phyloP scores from a whole-genome alignment of 305 asterid genomes.

The Solanum hybrid region DNA sequence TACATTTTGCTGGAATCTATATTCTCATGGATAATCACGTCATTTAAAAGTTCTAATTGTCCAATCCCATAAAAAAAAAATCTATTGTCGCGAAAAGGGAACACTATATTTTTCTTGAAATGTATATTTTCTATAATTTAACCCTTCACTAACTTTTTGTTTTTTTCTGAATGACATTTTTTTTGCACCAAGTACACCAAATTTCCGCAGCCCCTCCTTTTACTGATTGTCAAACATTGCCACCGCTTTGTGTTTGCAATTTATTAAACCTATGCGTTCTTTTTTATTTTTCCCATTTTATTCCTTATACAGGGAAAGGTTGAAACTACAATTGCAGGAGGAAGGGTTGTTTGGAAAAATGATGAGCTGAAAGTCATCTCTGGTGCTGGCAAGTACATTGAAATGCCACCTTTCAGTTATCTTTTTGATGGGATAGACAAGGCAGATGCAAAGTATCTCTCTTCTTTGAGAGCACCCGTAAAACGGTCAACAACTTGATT shows the following conservation, averaged over 20 bases:
- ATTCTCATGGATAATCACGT: background rate
- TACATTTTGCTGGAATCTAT: background rate
- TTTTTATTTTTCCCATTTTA: background rate
- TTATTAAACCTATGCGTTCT: background rate
- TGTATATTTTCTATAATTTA: background rate
- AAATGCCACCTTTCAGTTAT: constrained; percentile 76
- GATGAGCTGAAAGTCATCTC: constrained; percentile 54
- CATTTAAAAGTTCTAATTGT: background rate
- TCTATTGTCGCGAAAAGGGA: background rate
- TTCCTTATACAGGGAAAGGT: constrained; percentile 59
- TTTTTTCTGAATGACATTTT: background rate
- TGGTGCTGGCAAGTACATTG: constrained; percentile 70
- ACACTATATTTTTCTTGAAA: background rate
- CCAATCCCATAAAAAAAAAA: background rate
- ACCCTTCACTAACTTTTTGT: background rate
- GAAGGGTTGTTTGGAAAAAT: constrained; percentile 85
- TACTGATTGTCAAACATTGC: background rate
- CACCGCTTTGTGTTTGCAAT: background rate
- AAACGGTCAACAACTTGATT: constrained; percentile 33
- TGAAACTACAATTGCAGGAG: constrained; percentile 88
- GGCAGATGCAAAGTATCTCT: constrained; percentile 46
- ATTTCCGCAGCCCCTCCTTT: background rate
- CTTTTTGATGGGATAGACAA: constrained; percentile 66
- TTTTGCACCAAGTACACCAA: background rate
- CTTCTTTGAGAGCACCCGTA: constrained; percentile 77